Conservation (phyloP, 225 moss, liverwort and hornwort genomes). For the Sphagnum contortum region DNA sequence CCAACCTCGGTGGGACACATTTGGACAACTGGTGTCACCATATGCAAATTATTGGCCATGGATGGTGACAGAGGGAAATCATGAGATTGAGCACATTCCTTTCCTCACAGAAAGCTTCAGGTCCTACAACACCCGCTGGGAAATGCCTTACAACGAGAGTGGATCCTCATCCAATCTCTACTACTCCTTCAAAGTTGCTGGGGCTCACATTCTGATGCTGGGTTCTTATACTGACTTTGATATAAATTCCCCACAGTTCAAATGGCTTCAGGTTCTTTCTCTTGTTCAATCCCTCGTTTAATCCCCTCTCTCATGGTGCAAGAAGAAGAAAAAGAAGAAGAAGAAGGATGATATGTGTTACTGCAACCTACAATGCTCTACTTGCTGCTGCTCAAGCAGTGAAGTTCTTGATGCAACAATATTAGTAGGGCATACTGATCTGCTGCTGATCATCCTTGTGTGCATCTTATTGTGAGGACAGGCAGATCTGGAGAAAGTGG, state of each 20-base stretch:
- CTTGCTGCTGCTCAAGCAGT: too few species aligned
- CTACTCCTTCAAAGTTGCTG: conserved; percentile 88
- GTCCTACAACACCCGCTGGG: conserved; percentile 83
- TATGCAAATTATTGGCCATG: conserved; percentile 65
- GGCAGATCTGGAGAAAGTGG: too few species aligned
- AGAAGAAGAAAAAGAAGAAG: too few species aligned
- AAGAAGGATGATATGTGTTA: too few species aligned
- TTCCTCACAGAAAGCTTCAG: conserved; percentile 60
- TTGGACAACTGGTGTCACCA: conserved; percentile 70
- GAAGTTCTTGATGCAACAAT: too few species aligned
- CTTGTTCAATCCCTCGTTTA: background rate
- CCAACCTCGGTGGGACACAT: conserved; percentile 87
- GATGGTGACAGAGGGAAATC: conserved; percentile 92
- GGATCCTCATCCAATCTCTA: conserved; percentile 73
- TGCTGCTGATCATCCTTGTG: too few species aligned
- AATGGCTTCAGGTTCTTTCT: conserved; percentile 63
- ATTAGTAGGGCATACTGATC: too few species aligned
- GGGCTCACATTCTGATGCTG: conserved; percentile 82
- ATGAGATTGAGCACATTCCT: conserved; percentile 52
- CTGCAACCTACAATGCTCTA: too few species aligned
- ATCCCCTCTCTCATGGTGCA: too few species aligned
- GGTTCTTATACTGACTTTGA: conserved; percentile 61
- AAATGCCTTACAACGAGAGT: conserved; percentile 70
- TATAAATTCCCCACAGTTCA: conserved; percentile 44
- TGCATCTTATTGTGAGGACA: too few species aligned